phyloP scores from a whole-genome alignment of 1,284 basidiomycete genomes.

The Ustilago cynodontis region DNA sequence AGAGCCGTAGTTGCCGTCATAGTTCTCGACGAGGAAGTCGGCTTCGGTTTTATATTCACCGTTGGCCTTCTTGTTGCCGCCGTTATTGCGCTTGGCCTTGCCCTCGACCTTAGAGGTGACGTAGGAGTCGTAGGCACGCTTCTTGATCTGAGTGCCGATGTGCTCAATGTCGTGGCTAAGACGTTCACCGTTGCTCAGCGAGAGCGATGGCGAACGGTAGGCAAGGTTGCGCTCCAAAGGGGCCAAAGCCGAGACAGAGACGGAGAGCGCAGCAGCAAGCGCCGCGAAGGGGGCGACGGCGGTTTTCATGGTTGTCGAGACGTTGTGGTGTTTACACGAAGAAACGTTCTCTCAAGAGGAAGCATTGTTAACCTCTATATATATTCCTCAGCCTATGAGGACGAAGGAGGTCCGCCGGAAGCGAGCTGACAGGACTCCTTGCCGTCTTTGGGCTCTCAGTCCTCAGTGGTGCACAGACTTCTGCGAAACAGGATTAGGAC shows the following conservation, averaged over 20 bases:
- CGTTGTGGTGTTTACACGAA: background rate
- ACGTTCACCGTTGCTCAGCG: conserved; percentile 36
- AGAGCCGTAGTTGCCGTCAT: conserved; percentile 40
- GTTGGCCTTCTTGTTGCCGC: conserved; percentile 16
- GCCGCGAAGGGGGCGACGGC: conserved; percentile 29
- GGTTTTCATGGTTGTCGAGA: conserved; percentile 29
- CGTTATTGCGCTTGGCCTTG: conserved; percentile 40
- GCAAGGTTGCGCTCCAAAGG: conserved; percentile 58
- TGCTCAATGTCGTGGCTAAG: conserved; percentile 50
- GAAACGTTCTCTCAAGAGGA: background rate
- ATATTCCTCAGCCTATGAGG: background rate
- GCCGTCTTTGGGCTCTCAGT: background rate
- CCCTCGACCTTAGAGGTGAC: conserved; percentile 38
- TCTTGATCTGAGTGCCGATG: conserved; percentile 37
- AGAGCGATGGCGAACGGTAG: conserved; percentile 55
- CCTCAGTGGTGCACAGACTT: background rate
- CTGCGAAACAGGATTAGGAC: background rate
- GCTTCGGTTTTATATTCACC: conserved; percentile 38
- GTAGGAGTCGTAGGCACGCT: conserved; percentile 42
- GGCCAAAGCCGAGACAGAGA: conserved; percentile 43
- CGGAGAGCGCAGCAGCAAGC: conserved; percentile 32
- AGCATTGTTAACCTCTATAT: background rate
- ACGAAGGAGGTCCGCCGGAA: background rate
- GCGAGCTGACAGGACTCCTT: background rate
- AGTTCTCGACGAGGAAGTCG: conserved; percentile 53